phyloP scores from a whole-genome alignment of 306 rosid genomes.

The Cicer arietinum region DNA sequence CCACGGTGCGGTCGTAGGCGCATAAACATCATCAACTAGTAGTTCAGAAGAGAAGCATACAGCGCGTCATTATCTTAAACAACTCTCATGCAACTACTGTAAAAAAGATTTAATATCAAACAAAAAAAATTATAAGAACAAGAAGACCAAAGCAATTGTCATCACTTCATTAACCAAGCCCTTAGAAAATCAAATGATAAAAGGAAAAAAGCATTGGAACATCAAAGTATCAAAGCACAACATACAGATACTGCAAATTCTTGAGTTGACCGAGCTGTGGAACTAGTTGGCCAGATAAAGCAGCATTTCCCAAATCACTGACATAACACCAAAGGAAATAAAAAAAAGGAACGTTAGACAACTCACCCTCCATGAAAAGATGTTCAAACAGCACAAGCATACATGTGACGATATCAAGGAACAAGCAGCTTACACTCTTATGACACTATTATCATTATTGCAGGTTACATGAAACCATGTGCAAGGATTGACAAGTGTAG shows the following conservation, averaged over 20 bases:
- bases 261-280: conserved; percentile 95
- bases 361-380: conserved; percentile 25
- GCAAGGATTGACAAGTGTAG: conserved; percentile 97
- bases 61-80: not conserved
- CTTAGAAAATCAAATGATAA: conserved; percentile 2
- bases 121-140: not conserved
- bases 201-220: conserved; percentile 28
- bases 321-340: conserved; percentile 34
- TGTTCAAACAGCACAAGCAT: conserved; percentile 24
- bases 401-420: conserved; percentile 27
- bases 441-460: conserved; percentile 96
- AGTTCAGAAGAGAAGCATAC: not conserved
- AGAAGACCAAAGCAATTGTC: not conserved
- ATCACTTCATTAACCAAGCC: conserved; percentile 24
- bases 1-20: not conserved
- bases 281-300: conserved; percentile 92
- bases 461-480: conserved; percentile 99
- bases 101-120: not conserved
- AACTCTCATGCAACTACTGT: not conserved
- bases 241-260: conserved; percentile 97
- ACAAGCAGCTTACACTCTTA: conserved; percentile 81
- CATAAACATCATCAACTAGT: not conserved
- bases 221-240: conserved; percentile 40
- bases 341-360: conserved; percentile 43
- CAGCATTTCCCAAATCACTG: conserved; percentile 99